phyloP scores from a whole-genome alignment of 1,284 basidiomycete species.

The Meripilus lineatus region DNA sequence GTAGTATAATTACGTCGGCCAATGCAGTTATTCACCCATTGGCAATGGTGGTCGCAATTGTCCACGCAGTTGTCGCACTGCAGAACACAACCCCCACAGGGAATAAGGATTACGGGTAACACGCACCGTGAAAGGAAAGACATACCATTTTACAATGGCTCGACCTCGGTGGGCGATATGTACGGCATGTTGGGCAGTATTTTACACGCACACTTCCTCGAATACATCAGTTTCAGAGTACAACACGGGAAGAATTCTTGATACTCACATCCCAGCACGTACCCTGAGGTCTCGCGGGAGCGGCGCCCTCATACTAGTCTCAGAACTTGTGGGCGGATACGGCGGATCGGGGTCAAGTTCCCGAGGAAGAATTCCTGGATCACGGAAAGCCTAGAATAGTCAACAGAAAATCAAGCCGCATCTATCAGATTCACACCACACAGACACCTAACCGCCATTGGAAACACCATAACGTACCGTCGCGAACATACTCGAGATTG shows the following conservation, averaged over 20 bases:
- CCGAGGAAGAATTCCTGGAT: constrained; percentile 88
- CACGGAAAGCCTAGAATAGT: constrained; percentile 63
- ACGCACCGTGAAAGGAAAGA: constrained; percentile 7
- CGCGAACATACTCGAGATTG: constrained; percentile 71
- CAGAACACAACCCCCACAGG: no score
- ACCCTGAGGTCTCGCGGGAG: constrained; percentile 80
- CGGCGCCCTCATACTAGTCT: constrained; percentile 57
- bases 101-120: not conserved
- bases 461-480: constrained; percentile 49
- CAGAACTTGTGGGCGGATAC: constrained; percentile 53
- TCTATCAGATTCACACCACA: constrained; percentile 9
- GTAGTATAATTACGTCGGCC: constrained; percentile 89
- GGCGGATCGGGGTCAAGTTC: constrained; percentile 83
- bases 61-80: constrained; percentile 95
- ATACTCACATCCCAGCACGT: constrained; percentile 68
- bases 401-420: constrained; percentile 1
- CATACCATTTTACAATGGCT: constrained; percentile 90
- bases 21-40: constrained; percentile 93
- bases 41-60: constrained; percentile 87
- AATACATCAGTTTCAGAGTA: constrained; percentile 11
- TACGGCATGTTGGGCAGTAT: constrained; percentile 87
- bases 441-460: not conserved
- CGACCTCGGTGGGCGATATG: constrained; percentile 85
- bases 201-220: constrained; percentile 73
- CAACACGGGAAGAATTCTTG: constrained; percentile 5